Conservation (phyloP, 148 eudicot genomes). For the Salicornia ramosissima region DNA sequence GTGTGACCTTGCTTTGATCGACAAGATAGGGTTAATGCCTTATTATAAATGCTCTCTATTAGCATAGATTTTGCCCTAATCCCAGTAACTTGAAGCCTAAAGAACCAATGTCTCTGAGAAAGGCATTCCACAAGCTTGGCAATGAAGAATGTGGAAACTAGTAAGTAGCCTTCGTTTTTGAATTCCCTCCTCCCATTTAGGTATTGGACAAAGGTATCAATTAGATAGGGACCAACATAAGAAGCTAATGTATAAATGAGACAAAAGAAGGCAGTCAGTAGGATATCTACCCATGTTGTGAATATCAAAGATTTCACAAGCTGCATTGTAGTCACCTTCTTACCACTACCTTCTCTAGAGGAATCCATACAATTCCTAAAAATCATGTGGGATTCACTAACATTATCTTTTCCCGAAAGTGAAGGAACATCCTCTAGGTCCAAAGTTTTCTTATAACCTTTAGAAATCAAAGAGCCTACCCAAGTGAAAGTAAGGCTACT, state of each 20-base stretch:
- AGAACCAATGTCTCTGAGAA: constrained; percentile 37
- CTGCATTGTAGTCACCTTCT: constrained; percentile 18
- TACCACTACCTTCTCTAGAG: constrained; percentile 15
- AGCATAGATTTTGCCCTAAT: constrained; percentile 33
- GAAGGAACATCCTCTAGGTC: constrained; percentile 45
- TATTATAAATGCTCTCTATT: constrained; percentile 33
- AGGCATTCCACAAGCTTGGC: constrained; percentile 41
- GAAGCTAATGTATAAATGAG: constrained; percentile 26
- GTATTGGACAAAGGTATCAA: constrained; percentile 41
- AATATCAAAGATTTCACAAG: constrained; percentile 30
- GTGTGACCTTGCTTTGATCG: constrained; percentile 36
- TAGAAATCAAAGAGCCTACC: constrained; percentile 30
- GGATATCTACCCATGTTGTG: constrained; percentile 33
- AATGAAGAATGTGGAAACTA: constrained; percentile 33
- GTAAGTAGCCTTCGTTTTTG: constrained; percentile 24
- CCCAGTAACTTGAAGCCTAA: constrained; percentile 35
- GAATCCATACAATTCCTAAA: constrained; percentile 27
- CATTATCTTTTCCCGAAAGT: constrained; percentile 30
- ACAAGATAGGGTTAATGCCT: constrained; percentile 36
- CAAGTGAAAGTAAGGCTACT: constrained; percentile 34
- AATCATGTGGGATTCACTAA: constrained; percentile 22
- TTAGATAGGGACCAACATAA: constrained; percentile 43
- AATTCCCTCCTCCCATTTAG: constrained; percentile 28
- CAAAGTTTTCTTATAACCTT: constrained; percentile 35
- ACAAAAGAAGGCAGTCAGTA: constrained; percentile 27